Base-by-base conservation (phyloP, 2,329 filamentous ascomycete species). In the Fusarium sp. region DNA sequence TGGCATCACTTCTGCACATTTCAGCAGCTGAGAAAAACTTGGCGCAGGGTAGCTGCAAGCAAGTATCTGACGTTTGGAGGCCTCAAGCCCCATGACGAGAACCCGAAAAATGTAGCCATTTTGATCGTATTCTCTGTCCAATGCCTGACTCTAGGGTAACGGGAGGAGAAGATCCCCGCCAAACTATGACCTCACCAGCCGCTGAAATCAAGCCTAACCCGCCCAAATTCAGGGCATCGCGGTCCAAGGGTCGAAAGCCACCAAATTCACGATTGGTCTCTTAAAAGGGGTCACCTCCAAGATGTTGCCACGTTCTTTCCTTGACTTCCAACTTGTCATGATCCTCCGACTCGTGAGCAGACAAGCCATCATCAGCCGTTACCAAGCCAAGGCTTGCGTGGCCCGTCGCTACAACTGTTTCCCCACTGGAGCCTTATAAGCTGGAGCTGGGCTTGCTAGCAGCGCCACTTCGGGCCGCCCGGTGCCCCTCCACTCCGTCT, bases 161-260 rank as follows among this genome's bases (percentile, higher is more conserved):
- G 27, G 3, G 40, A 20, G 14, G 38, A 10, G 61, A 60, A 46
- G 20, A 64, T 58, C 58, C 49, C 46, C 53, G 40, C 49, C 20
- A 27, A 14, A 27, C 66, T 58, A 75, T 75, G 73, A 75, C 73
- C 71, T 76, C 73, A 75, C 73, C 51, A 11, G 51, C 71, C 62
- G 58, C 68, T 51, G 55, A 71, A 69, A 64, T 33, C 65, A 75
- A 74, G 71, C 71, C 38, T 59, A 61, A 53, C 44, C 58, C 49
- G 62, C 56, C 60, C 46, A 74, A 74, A 69, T 69, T 42, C 71
- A 74, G 64, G 67, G 64, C 68, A 74, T 74, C 57, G 36, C 64
- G 69, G 49, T 53, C 59, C 55, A 16, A 64, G 61, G 71, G 63
- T n/a, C 24, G 11, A 33, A 53, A 61, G 68, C 68, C 67, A 71